These are phyloP conservation scores for Xylaria telfairii DNA, from an alignment of 495 filamentous ascomycete genomes.

Conservation along the genomic window DNA sequence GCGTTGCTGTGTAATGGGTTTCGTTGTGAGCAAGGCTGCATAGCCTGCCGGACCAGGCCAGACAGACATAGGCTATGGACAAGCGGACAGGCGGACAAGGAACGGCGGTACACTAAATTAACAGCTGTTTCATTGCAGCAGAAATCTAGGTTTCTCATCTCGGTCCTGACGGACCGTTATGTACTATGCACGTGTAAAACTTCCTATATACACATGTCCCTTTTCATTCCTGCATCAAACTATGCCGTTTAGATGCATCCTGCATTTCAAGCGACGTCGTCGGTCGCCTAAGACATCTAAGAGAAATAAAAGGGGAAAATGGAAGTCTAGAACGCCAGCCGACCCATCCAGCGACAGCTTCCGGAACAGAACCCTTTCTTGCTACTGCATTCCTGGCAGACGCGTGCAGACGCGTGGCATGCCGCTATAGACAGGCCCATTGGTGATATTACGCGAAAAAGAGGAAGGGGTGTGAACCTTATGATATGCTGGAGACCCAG, in stretches of 20 bases:
- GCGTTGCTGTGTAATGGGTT: background rate
- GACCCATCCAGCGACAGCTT: slow-evolving; percentile 6
- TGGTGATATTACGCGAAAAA: slow-evolving; percentile 5
- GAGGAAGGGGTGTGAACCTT: background rate
- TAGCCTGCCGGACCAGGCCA: slow-evolving; percentile 6
- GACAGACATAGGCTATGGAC: background rate
- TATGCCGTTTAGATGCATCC: background rate
- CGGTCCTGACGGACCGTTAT: slow-evolving; percentile 9
- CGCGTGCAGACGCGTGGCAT: slow-evolving; percentile 26
- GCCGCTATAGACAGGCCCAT: slow-evolving; percentile 19
- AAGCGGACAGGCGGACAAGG: slow-evolving; percentile 8
- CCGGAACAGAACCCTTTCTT: slow-evolving; percentile 9
- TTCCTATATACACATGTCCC: background rate
- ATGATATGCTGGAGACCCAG: background rate
- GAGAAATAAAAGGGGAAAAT: background rate
- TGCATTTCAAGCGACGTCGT: background rate
- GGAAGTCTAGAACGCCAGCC: slow-evolving; percentile 17
- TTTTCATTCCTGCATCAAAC: background rate
- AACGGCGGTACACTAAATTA: background rate
- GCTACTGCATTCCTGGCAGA: slow-evolving; percentile 27
- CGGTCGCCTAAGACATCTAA: background rate
- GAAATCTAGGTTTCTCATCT: slow-evolving; percentile 12
- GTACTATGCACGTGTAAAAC: slow-evolving; percentile 5
- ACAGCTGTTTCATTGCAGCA: background rate
- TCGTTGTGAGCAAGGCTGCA: background rate